Conservation (phyloP, 768 basidiomycete genomes). For the Tylopilus sp. region DNA sequence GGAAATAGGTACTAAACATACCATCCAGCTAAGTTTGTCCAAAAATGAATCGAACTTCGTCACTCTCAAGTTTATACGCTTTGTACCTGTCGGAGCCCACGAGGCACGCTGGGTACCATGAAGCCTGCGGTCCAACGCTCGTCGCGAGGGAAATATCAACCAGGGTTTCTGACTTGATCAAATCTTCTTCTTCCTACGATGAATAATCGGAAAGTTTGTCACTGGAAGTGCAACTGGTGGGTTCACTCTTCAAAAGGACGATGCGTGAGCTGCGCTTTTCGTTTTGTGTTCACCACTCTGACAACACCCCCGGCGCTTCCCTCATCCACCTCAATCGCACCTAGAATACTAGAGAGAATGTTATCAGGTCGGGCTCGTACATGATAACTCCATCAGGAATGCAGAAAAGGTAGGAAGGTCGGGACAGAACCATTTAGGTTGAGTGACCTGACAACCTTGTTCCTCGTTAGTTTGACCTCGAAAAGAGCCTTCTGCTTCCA, state of each 20-base stretch:
- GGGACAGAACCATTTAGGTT: slow-evolving; percentile 1
- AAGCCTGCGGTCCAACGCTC: slow-evolving; percentile 7
- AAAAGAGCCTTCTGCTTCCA: slow-evolving; percentile 8
- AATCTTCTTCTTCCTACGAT: neutral
- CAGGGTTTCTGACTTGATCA: neutral
- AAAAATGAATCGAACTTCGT: neutral
- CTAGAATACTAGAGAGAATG: neutral
- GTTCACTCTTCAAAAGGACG: neutral
- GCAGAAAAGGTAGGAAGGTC: neutral
- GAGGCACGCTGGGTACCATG: neutral
- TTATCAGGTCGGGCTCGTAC: neutral
- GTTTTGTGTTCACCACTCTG: neutral
- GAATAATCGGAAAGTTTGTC: slow-evolving; percentile 3
- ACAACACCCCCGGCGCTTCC: neutral
- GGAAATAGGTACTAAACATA: slow-evolving; percentile 4
- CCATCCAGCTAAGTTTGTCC: neutral
- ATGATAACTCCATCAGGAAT: neutral
- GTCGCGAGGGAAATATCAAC: slow-evolving; percentile 17
- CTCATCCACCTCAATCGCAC: slow-evolving; percentile 6
- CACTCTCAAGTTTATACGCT: slow-evolving; percentile 2
- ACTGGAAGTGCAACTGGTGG: slow-evolving; percentile 6
- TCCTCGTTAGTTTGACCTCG: slow-evolving; percentile 12
- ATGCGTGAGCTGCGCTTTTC: neutral
- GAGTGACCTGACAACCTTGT: slow-evolving; percentile 16
- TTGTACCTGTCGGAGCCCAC: slow-evolving; percentile 17